Conservation (phyloP, 805 yeast species). For the Kluyveromyces siamensis region DNA sequence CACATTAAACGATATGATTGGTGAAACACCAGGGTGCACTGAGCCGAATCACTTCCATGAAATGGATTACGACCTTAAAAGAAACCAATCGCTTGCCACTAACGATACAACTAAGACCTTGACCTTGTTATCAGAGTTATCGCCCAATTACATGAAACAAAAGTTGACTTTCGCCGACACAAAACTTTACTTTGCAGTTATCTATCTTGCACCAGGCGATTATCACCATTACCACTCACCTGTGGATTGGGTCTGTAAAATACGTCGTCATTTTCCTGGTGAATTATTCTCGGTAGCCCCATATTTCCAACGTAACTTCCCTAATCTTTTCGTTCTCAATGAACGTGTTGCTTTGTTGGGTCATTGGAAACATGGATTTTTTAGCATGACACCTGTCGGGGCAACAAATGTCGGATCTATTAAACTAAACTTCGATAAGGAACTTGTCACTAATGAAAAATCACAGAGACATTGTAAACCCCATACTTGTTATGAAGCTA, state of each 20-base stretch:
- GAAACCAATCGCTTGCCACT: constrained; percentile 33
- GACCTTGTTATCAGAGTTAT: constrained; percentile 31
- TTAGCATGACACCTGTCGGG: constrained; percentile 98
- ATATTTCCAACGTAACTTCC: constrained; percentile 79
- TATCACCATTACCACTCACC: constrained; percentile 97
- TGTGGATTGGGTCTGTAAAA: constrained; percentile 86
- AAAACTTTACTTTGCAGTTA: constrained; percentile 76
- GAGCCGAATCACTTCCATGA: constrained; percentile 34
- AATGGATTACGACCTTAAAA: constrained; percentile 46
- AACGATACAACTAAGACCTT: constrained; percentile 25
- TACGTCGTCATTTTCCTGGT: constrained; percentile 92
- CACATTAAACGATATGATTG: constrained; percentile 59
- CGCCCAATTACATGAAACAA: constrained; percentile 13
- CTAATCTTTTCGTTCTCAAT: constrained; percentile 80
- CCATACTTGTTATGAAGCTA: constrained; percentile 89
- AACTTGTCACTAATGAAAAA: constrained; percentile 72
- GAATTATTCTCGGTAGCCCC: constrained; percentile 95
- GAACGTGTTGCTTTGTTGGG: constrained; percentile 95
- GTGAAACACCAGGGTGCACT: constrained; percentile 35
- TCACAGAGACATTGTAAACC: constrained; percentile 42
- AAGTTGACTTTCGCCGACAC: constrained; percentile 28
- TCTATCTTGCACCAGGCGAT: constrained; percentile 96
- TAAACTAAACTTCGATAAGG: constrained; percentile 82
- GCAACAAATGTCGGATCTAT: constrained; percentile 98
- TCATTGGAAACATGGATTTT: constrained; percentile 93